phyloP scores from a whole-genome alignment of 2,329 filamentous ascomycete genomes.

The Fusarium transvaalense region DNA sequence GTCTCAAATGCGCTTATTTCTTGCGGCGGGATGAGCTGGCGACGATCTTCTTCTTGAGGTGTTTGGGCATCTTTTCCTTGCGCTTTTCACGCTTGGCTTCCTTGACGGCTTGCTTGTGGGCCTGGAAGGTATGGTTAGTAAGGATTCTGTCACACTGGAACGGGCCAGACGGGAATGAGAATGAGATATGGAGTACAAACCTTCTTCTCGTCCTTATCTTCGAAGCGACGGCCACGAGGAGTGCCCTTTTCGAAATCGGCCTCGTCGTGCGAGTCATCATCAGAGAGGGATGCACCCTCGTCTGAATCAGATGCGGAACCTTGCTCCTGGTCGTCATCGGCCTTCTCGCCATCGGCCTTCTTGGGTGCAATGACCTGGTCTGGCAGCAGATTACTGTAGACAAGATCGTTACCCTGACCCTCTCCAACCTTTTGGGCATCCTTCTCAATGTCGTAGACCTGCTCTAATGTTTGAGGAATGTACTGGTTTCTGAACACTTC shows the following conservation, averaged over 20 bases:
- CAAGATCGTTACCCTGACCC: constrained; percentile 80
- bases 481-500: constrained; percentile 97
- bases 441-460: constrained; percentile 96
- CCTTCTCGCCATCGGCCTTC: constrained; percentile 54
- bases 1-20: constrained; percentile 59
- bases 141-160: not conserved
- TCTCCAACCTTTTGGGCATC: constrained; percentile 82
- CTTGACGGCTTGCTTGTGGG: constrained; percentile 90
- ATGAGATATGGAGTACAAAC: constrained; percentile 54
- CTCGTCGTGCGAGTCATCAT: constrained; percentile 62
- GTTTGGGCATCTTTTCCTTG: constrained; percentile 96
- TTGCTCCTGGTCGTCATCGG: constrained; percentile 52
- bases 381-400: constrained; percentile 88
- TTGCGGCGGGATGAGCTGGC: constrained; percentile 72
- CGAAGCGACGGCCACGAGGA: constrained; percentile 85
- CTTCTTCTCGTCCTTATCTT: constrained; percentile 92
- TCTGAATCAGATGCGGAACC: constrained; percentile 58
- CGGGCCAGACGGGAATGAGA: not conserved
- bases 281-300: constrained; percentile 62
- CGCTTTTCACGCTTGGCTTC: constrained; percentile 95
- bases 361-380: constrained; percentile 66
- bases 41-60: constrained; percentile 91
- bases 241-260: constrained; percentile 72
- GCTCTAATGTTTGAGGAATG: constrained; percentile 94
- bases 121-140: constrained; percentile 52